These are phyloP conservation scores for Coniosporium apollinis DNA, from an alignment of 495 filamentous ascomycete genomes.

Conservation along the genomic window DNA sequence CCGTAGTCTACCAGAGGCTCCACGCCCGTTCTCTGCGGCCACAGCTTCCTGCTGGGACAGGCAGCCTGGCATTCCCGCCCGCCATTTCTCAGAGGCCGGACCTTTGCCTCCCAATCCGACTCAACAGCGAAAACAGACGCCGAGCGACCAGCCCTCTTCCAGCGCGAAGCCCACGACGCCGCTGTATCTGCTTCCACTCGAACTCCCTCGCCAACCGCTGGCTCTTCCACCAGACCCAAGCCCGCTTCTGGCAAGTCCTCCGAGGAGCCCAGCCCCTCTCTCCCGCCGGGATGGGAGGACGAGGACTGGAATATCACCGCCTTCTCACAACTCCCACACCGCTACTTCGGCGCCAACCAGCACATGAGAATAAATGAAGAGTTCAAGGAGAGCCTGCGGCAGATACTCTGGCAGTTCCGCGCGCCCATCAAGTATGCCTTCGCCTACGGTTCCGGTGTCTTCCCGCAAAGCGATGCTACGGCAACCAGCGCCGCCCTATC, in stretches of 20 bases:
- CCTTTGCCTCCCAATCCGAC: conserved; percentile 1
- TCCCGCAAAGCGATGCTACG: conserved; percentile 45
- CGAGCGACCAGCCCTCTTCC: not conserved
- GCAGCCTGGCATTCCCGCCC: conserved; percentile 16
- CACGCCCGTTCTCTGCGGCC: conserved; percentile 13
- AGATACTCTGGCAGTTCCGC: conserved; percentile 81
- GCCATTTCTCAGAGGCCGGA: not conserved
- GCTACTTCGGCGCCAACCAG: conserved; percentile 86
- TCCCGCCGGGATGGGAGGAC: conserved; percentile 56
- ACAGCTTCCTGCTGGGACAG: conserved; percentile 15
- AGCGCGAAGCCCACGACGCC: not conserved
- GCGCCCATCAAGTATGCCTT: conserved; percentile 92
- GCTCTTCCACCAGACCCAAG: not conserved
- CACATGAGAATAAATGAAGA: conserved; percentile 87
- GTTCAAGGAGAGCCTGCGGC: conserved; percentile 76
- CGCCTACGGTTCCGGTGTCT: conserved; percentile 93
- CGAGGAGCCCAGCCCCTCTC: conserved; percentile 10
- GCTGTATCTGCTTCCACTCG: not conserved
- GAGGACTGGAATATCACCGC: conserved; percentile 57
- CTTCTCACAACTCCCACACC: conserved; percentile 75
- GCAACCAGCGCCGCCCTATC: conserved; percentile 31
- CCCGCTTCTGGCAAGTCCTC: not conserved
- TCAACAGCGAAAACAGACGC: not conserved
- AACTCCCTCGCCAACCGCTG: not conserved
- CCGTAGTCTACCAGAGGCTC: conserved; percentile 10